These are phyloP conservation scores for Capillidium heterosporum DNA, from an alignment of 371 early-diverging fungal genomes.

Conservation along the genomic window DNA sequence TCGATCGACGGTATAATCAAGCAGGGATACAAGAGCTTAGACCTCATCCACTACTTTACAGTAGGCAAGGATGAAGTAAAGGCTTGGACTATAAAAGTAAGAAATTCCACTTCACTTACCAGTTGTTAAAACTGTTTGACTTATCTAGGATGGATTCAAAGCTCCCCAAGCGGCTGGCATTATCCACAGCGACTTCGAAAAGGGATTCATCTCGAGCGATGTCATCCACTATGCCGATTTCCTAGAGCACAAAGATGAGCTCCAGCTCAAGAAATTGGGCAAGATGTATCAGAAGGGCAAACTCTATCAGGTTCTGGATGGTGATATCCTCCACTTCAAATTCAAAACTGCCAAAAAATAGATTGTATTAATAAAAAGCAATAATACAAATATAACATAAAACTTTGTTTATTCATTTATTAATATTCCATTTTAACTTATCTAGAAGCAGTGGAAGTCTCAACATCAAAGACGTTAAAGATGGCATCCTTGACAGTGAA, in stretches of 20 bases:
- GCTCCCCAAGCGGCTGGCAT: slow-evolving; percentile 96
- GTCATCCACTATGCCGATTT: slow-evolving; percentile 80
- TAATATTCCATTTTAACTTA: no score
- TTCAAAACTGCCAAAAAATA: no score
- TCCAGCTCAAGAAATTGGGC: slow-evolving; percentile 85
- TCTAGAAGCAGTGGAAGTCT: not conserved
- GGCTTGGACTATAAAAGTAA: slow-evolving; percentile 86
- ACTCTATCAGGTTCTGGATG: slow-evolving; percentile 89
- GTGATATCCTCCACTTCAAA: slow-evolving; percentile 63
- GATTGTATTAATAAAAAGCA: no score
- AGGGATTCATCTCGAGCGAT: slow-evolving; percentile 97
- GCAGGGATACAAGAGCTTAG: slow-evolving; percentile 77
- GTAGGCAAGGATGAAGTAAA: slow-evolving; percentile 89
- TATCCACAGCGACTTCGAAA: slow-evolving; percentile 92
- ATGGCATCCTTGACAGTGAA: slow-evolving; percentile 55
- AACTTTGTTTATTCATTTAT: no score
- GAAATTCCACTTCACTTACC: slow-evolving; percentile 4
- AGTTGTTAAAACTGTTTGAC: not conserved
- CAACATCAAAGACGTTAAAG: slow-evolving; percentile 36
- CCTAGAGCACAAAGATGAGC: slow-evolving; percentile 51
- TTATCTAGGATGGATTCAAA: slow-evolving; percentile 29
- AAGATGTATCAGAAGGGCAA: slow-evolving; percentile 90
- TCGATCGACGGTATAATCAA: slow-evolving; percentile 80
- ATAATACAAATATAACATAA: no score
- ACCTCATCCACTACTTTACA: slow-evolving; percentile 94